Evolutionary conservation across 345 rosid genomes (phyloP), one percentile per base, ranked within the genome.

Genomic region (Arabis alpina): DNA sequence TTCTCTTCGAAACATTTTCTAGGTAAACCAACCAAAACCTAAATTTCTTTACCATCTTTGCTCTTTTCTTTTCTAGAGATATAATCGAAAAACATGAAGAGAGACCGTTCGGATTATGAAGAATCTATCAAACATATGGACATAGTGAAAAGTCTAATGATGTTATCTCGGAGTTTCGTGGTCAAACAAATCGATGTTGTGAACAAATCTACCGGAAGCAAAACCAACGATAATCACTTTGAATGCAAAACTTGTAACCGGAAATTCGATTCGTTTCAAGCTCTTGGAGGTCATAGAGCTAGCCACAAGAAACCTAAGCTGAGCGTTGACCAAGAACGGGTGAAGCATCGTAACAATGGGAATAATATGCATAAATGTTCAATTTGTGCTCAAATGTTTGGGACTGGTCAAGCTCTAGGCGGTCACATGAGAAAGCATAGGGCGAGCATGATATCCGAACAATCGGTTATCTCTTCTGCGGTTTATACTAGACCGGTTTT

Each of bases 351-450:
- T 40, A 58, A 66, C 14, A 65, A 32, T 27, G 64, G 44, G 64
- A 66, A 59, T 16, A 61, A 75, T 70, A 25, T 48, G 69, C 90
- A 88, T 10, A 78, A 82, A 68, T 88, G 93, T 68, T 68, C 84
- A 1, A 77, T 80, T 6, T 88, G 93, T 36, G 80, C 81, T 11
- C 82, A 76, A 44, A 76, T 80, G 76, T 88, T 88, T 55, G 70
- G 80, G 2, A 42, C 72, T 53, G 90, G 93, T 12, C 93, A 88
- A 75, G 93, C 93, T 77, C 43, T 87, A 65, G 92, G 92, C 14
- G 90, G 93, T 52, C 93, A 87, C 36, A 85, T 88, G 90, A 82
- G 93, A 79, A 74, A 81, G 54, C 93, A 88, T 68, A 79, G 81
- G 54, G 37, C 58, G 8, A 61, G 30, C 36, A 15, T 52, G 25